Conservation (phyloP, 2,329 filamentous ascomycete genomes). For the Paramyrothecium roridum region DNA sequence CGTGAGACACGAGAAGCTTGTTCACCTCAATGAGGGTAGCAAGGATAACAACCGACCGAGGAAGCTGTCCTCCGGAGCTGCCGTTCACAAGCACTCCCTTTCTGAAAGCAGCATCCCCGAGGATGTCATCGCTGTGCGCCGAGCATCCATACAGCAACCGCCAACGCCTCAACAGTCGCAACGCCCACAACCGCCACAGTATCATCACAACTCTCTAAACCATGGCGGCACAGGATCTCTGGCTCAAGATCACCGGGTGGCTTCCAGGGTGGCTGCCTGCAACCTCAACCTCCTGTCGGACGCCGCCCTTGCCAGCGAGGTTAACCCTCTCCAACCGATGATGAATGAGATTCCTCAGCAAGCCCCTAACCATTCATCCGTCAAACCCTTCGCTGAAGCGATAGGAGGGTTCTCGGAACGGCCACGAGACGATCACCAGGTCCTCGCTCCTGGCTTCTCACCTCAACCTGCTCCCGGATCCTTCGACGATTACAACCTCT, state of each 20-base stretch:
- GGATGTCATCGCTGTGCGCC: conserved; percentile 43
- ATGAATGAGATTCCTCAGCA: conserved; percentile 42
- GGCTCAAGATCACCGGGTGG: conserved; percentile 43
- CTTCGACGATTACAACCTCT: conserved; percentile 57
- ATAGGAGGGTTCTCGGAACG: conserved; percentile 45
- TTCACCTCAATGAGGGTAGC: conserved; percentile 58
- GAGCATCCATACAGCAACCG: conserved; percentile 14
- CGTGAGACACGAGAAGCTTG: conserved; percentile 62
- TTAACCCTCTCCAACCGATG: conserved; percentile 48
- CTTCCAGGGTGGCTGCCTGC: conserved; percentile 45
- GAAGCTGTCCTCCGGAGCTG: conserved; percentile 46
- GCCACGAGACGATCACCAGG: conserved; percentile 40
- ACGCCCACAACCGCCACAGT: conserved; percentile 23
- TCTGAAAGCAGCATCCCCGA: conserved; percentile 44
- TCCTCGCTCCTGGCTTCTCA: conserved; percentile 34
- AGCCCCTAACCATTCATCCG: conserved; percentile 34
- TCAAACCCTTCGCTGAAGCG: conserved; percentile 47
- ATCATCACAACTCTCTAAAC: conserved; percentile 37
- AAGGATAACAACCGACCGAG: conserved; percentile 50
- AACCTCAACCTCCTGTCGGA: conserved; percentile 59
- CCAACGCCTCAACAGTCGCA: conserved; percentile 3
- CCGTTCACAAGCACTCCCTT: conserved; percentile 41
- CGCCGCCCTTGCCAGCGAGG: conserved; percentile 56
- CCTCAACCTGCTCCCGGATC: conserved; percentile 26
- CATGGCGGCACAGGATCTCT: conserved; percentile 30